Conservation (phyloP, 257 asterid genomes). For the Jasminum sambac region DNA sequence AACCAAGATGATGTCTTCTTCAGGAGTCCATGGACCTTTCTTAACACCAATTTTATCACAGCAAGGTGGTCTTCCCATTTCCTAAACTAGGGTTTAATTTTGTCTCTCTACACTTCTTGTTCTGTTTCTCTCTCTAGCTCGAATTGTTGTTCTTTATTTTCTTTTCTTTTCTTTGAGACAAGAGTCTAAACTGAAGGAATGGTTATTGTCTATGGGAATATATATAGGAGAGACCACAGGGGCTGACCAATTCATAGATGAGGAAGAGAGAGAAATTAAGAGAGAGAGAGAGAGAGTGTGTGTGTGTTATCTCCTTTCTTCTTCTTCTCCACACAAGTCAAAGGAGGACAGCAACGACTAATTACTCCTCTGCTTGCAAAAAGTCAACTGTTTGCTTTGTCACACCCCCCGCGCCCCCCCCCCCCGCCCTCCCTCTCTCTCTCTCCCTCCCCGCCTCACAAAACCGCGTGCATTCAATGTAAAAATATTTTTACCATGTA, state of each 20-base stretch:
- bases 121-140: not conserved
- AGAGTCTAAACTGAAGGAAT: slow-evolving; percentile 36
- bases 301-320: slow-evolving; percentile 11
- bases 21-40: slow-evolving; percentile 87
- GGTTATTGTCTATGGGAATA: slow-evolving; percentile 37
- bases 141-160: no score
- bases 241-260: slow-evolving; percentile 38
- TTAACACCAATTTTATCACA: slow-evolving; percentile 60
- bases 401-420: not conserved
- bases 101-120: not conserved
- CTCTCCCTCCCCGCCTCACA: slow-evolving; percentile 23
- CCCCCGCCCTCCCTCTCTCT: not conserved
- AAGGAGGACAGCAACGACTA: slow-evolving; percentile 60
- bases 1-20: slow-evolving; percentile 68
- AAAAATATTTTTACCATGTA: slow-evolving; percentile 1
- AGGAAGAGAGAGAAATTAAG: slow-evolving; percentile 23
- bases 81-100: slow-evolving; percentile 3
- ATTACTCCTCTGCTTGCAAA: slow-evolving; percentile 58
- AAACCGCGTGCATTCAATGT: slow-evolving; percentile 62
- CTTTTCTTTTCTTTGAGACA: slow-evolving; percentile 23
- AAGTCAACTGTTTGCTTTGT: slow-evolving; percentile 40
- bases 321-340: slow-evolving; percentile 46
- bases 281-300: no score
- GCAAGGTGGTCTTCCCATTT: slow-evolving; percentile 73
- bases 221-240: slow-evolving; percentile 43